Base-by-base conservation (phyloP, 306 rosid genomes). In the Coriaria nepalensis region DNA sequence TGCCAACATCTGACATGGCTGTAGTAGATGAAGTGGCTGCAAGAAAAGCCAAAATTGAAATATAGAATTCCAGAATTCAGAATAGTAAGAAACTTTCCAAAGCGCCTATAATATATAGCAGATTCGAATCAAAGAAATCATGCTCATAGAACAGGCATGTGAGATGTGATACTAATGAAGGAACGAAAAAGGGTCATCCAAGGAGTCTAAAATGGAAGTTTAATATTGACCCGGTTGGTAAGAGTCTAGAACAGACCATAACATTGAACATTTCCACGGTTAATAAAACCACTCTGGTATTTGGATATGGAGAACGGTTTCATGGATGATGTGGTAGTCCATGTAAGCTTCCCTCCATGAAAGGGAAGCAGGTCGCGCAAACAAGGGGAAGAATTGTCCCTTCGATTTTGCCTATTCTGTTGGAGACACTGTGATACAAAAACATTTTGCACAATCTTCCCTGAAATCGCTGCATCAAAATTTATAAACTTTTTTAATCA, bases 191-290 rank as follows among this genome's bases (percentile, higher is more conserved):
- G 50, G 57, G 50, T 61, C 52, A 61, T 56, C 39, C 51, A 44
- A 63, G 61, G 61, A 55, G 70, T 13, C 66, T 49, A 14, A 50
- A 56, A 49, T 53, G 56, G 57, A 53, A 45, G 52, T 61, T 73
- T 65, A 36, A 78, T 57, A 56, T 63, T 61, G 69, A 70, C 80
- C 77, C 67, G 77, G 43, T 69, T 59, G 69, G 64, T 60, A 57
- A 75, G 94, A 88, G 63, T 81, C 84, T 70, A 84, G 93, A 88
- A 77, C 93, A 77, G 97, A 90, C 95, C 95, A 71, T 90, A 76
- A 87, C 92, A 76, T 53, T 68, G 80, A 77, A 78, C 64, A 68
- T 65, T 57, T 88, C 77, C 58, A 54, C 48, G 75, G 76, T 49
- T 52, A 58, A 63, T 55, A 71, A 68, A 78, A 73, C 52, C 54